These are phyloP conservation scores for Paramecium primaurelia DNA, from an alignment of 73 alveolate species.

Conservation along the genomic window DNA sequence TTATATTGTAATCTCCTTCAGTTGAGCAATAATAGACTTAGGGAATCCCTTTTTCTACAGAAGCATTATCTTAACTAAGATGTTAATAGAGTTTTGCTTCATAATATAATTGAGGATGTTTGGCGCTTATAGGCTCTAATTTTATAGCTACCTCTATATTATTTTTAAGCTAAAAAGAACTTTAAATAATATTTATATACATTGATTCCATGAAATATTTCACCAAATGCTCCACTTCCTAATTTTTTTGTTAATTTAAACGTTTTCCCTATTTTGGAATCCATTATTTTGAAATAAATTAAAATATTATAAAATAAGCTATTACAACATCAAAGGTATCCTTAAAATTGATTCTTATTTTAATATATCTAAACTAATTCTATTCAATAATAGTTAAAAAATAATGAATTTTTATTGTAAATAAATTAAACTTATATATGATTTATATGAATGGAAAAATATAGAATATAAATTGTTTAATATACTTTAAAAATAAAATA, in stretches of 20 bases:
- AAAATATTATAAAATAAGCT: not conserved
- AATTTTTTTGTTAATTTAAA: conserved; percentile 66
- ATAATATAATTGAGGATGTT: conserved; percentile 15
- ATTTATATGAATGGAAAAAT: too few species aligned
- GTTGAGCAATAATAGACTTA: conserved; percentile 55
- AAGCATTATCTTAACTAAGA: conserved; percentile 32
- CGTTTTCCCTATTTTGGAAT: conserved; percentile 57
- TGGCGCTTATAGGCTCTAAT: conserved; percentile 35
- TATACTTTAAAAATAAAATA: not conserved
- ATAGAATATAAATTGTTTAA: not conserved
- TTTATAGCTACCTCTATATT: conserved; percentile 46
- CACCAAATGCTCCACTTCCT: conserved; percentile 84
- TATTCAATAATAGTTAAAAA: not conserved
- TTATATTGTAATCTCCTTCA: conserved; percentile 83
- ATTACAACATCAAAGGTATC: not conserved
- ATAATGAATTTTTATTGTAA: not conserved
- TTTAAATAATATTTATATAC: not conserved
- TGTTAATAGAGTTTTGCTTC: conserved; percentile 54
- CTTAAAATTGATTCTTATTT: not conserved
- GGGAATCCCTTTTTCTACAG: conserved; percentile 59
- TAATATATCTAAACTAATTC: not conserved
- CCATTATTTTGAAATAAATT: conserved; percentile 9
- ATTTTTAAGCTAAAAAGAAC: conserved; percentile 1
- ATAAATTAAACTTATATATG: too few species aligned
- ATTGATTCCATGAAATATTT: conserved; percentile 67